These are phyloP conservation scores for Priceomyces haplophilus DNA, from an alignment of 805 yeast species.

Conservation along the genomic window DNA sequence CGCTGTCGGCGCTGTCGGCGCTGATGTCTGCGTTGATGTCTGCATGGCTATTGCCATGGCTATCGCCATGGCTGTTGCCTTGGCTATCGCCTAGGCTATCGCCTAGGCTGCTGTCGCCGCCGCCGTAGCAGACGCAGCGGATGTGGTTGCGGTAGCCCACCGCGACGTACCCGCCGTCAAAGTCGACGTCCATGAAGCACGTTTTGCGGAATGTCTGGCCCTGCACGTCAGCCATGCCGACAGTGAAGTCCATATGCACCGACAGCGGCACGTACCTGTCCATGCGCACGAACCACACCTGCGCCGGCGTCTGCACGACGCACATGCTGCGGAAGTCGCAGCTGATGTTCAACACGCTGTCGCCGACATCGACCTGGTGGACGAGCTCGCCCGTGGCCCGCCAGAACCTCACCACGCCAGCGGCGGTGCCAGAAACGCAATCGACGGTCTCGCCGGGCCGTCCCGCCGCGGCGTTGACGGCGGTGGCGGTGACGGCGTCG, in stretches of 20 bases:
- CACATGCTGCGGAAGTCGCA: slow-evolving; percentile 28
- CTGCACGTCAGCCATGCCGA: slow-evolving; percentile 12
- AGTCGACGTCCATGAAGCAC: slow-evolving; percentile 29
- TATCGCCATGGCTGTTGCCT: too few relatives aligned
- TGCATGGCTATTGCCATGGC: too few relatives aligned
- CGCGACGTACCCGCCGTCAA: slow-evolving; percentile 28
- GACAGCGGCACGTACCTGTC: slow-evolving; percentile 6
- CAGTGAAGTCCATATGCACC: slow-evolving; percentile 15
- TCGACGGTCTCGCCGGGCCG: slow-evolving; percentile 23
- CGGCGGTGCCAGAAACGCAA: slow-evolving; percentile 21
- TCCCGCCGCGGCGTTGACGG: slow-evolving; percentile 19
- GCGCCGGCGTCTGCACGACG: slow-evolving; percentile 16
- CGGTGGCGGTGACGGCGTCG: slow-evolving; percentile 18
- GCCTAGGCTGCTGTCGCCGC: too few relatives aligned
- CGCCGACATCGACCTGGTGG: slow-evolving; percentile 9
- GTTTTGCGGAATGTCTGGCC: slow-evolving; percentile 9
- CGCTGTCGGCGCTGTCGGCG: too few relatives aligned
- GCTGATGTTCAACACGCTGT: slow-evolving; percentile 15
- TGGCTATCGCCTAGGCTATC: too few relatives aligned
- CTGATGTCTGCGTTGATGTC: too few relatives aligned
- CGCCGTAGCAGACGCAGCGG: too few relatives aligned
- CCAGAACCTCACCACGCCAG: slow-evolving; percentile 27
- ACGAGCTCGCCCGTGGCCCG: slow-evolving; percentile 19
- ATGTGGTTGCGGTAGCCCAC: slow-evolving; percentile 18
- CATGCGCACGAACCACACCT: slow-evolving; percentile 19